Conservation (phyloP, 768 basidiomycete genomes). For the Mycena chlorophos region DNA sequence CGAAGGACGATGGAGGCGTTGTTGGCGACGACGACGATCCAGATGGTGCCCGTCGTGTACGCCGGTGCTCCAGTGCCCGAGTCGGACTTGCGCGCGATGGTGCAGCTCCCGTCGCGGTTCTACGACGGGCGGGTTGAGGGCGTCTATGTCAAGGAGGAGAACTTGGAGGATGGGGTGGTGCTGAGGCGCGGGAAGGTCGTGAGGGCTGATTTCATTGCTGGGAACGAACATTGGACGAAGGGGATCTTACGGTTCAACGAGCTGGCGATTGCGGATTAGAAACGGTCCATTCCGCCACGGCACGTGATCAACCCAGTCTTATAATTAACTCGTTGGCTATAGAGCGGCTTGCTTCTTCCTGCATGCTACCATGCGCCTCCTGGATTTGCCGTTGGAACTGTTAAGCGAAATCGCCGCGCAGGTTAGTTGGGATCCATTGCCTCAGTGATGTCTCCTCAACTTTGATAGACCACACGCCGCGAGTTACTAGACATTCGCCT, state of each 20-base stretch:
- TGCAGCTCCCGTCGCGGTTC: constrained; percentile 44
- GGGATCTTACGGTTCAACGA: constrained; percentile 41
- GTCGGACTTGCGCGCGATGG: constrained; percentile 43
- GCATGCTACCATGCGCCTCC: no score
- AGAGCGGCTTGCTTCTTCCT: no score
- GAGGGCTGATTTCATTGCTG: constrained; percentile 59
- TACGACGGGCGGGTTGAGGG: constrained; percentile 55
- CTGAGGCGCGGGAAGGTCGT: constrained; percentile 55
- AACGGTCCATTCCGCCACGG: no score
- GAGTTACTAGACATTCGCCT: no score
- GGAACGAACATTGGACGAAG: constrained; percentile 62
- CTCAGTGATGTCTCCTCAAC: no score
- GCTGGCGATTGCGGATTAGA: constrained; percentile 17
- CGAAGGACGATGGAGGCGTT: constrained; percentile 35
- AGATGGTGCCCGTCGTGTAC: constrained; percentile 44
- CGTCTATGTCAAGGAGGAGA: constrained; percentile 58
- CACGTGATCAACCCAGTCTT: no score
- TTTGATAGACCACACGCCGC: no score
- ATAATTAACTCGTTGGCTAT: no score
- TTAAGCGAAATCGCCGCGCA: no score
- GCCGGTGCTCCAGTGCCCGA: constrained; percentile 44
- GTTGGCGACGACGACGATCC: constrained; percentile 41
- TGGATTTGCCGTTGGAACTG: no score
- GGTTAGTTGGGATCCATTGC: no score
- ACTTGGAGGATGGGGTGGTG: constrained; percentile 32